phyloP scores from a whole-genome alignment of 2,329 filamentous ascomycete species.

The Acephala macrosclerotiorum region DNA sequence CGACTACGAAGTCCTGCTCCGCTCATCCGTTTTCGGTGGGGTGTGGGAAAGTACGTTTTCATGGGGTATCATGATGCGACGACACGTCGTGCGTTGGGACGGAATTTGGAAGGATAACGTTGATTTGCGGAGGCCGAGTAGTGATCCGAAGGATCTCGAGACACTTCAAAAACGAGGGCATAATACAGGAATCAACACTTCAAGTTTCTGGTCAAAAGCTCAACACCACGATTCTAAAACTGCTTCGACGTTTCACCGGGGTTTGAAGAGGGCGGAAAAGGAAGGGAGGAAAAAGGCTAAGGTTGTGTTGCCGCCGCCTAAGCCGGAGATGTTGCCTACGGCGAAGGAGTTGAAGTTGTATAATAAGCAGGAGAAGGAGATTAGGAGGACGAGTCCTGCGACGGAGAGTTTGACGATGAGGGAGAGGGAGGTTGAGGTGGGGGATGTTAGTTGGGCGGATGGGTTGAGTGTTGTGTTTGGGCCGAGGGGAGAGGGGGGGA shows the following conservation, averaged over 20 bases:
- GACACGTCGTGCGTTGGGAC: constrained; percentile 34
- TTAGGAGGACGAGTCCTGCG: background rate
- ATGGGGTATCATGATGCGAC: constrained; percentile 53
- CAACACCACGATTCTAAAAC: no score
- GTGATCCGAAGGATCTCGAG: no score
- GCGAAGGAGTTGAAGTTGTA: background rate
- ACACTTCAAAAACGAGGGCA: no score
- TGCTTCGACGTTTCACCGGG: no score
- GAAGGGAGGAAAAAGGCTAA: constrained; percentile 3
- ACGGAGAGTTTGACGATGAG: background rate
- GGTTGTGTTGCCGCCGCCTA: background rate
- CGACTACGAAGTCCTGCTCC: constrained; percentile 56
- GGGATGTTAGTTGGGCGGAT: constrained; percentile 20
- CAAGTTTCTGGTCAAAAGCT: no score
- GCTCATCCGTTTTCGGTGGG: constrained; percentile 50
- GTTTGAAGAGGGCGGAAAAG: no score
- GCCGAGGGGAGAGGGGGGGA: constrained; percentile 21
- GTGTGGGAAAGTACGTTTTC: constrained; percentile 52
- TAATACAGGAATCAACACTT: no score
- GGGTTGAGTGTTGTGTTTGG: constrained; percentile 21
- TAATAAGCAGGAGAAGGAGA: no score
- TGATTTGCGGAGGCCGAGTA: no score
- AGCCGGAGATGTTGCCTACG: no score
- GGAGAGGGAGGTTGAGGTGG: background rate
- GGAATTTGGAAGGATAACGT: no score